Percentiles rank a stretch among this genome's conserved stretches.
These are phyloP conservation scores for Geosmithia flava DNA, from an alignment of 2,329 filamentous ascomycete species.

Conservation along the genomic window DNA sequence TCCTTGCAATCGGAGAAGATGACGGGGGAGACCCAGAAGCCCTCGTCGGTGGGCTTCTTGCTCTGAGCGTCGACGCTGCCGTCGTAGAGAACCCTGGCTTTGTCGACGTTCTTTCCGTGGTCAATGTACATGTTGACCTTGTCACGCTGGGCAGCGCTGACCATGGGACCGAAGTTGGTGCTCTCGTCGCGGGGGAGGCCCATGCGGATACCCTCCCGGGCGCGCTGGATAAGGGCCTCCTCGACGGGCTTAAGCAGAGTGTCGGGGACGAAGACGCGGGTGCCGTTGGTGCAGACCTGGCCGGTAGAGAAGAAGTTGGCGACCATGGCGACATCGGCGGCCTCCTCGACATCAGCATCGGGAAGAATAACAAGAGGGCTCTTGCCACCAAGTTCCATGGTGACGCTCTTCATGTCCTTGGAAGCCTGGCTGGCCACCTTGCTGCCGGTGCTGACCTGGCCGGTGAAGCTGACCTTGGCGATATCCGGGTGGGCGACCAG, in stretches of 20 bases:
- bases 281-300: slow-evolving; percentile 89
- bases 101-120: slow-evolving; percentile 61
- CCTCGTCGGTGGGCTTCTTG: slow-evolving; percentile 38
- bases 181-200: slow-evolving; percentile 58
- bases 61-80: slow-evolving; percentile 45
- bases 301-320: slow-evolving; percentile 88
- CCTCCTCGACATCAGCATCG: slow-evolving; percentile 64
- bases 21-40: slow-evolving; percentile 79
- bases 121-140: slow-evolving; percentile 71
- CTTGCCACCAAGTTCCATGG: slow-evolving; percentile 87
- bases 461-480: slow-evolving; percentile 82
- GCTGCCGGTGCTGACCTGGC: slow-evolving; percentile 71
- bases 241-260: slow-evolving; percentile 58
- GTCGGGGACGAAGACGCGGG: slow-evolving; percentile 69
- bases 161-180: slow-evolving; percentile 78
- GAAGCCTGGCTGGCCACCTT: slow-evolving; percentile 70
- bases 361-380: slow-evolving; percentile 70
- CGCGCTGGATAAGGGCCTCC: slow-evolving; percentile 38
- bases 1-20: slow-evolving; percentile 81
- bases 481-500: slow-evolving; percentile 61
- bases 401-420: slow-evolving; percentile 76
- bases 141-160: slow-evolving; percentile 59
- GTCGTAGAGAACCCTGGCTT: slow-evolving; percentile 61
- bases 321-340: slow-evolving; percentile 86
- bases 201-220: slow-evolving; percentile 56